Evolutionary conservation across 2,329 filamentous ascomycete genomes (phyloP).

Genomic region (Allantophomopsis cytisporea): DNA sequence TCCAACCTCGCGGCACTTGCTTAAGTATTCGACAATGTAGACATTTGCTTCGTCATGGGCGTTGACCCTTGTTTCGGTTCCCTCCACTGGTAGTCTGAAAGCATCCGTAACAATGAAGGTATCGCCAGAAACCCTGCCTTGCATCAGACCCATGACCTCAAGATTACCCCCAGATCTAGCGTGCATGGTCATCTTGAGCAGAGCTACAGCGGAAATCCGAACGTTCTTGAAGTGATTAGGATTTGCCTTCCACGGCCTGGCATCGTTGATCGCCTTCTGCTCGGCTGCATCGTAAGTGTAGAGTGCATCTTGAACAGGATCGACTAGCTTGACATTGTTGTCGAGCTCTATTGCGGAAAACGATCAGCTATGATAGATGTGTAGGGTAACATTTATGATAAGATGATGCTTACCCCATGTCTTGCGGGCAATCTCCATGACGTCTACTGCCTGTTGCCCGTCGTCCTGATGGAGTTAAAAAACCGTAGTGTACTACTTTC

Average conservation of each 20-base stretch:
- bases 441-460: background rate
- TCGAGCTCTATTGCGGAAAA: conserved; percentile 56
- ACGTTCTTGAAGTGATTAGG: conserved; percentile 86
- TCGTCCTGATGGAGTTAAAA: conserved; percentile 3
- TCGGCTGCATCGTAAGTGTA: conserved; percentile 65
- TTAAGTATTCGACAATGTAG: conserved; percentile 83
- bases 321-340: conserved; percentile 72
- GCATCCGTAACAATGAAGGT: conserved; percentile 88
- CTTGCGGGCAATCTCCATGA: conserved; percentile 42
- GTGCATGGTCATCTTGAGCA: conserved; percentile 99
- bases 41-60: conserved; percentile 93
- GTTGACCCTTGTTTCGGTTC: conserved; percentile 96
- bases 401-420: conserved; percentile 39
- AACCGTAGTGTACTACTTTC: no score
- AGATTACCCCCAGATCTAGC: conserved; percentile 85
- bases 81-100: conserved; percentile 87
- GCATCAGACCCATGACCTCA: conserved; percentile 97
- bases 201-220: conserved; percentile 81
- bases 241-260: conserved; percentile 64
- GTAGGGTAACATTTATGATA: conserved; percentile 5
- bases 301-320: conserved; percentile 78
- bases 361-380: conserved; percentile 8
- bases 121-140: conserved; percentile 78
- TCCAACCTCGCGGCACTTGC: conserved; percentile 61
- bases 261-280: conserved; percentile 50